Base-by-base conservation (phyloP, 495 filamentous ascomycete genomes). In the Aspergillus asperescens region DNA sequence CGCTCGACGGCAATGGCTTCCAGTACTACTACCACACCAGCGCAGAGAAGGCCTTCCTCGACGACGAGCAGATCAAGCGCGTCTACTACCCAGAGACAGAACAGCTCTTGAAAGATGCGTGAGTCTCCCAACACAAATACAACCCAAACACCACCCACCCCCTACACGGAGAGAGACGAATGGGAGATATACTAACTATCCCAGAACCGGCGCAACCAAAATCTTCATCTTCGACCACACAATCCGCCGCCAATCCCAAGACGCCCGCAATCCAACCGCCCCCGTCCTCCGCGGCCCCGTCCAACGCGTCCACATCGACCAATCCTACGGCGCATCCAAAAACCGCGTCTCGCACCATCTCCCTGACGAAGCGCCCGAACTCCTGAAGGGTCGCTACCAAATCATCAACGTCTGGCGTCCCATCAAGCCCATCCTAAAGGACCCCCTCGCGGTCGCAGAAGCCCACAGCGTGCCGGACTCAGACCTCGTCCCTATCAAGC, bases 351-450 rank as follows among this genome's bases (percentile, higher is more conserved):
- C 68, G 19, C 69, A 80, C 66, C 82, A 87, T 52, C 74, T 88
- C 1, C 82, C 78, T 0, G 78, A 78, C 8, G 82, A 87, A 27
- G 84, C 84, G 0, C 71, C 76, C 2, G 64, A 73, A 60, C 75
- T 90, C 0, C 64, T 85, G 6, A 74, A 81, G 57, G 78, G 79
- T 19, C 77, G 85, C 7, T 84, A 81, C 60, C 84, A 89, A 62
- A 86, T 89, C 62, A 87, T 90, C 70, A 89, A 89, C 56, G 85
- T 88, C 50, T 89, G 85, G 86, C 81, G 86, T 0, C 85, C 86
- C 1, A 87, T 89, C 57, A 77, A 78, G 53, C 76, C 76, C 0
- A 80, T 88, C 41, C 62, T 71, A 28, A 78, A 79, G 35, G 83
- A 87, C 58, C 84, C 84, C 0, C 69, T 88, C 0, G 77, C 77